Evolutionary conservation across 1,284 basidiomycete species (phyloP).

Genomic region (Sporisorium iseilematis-ciliati): DNA sequence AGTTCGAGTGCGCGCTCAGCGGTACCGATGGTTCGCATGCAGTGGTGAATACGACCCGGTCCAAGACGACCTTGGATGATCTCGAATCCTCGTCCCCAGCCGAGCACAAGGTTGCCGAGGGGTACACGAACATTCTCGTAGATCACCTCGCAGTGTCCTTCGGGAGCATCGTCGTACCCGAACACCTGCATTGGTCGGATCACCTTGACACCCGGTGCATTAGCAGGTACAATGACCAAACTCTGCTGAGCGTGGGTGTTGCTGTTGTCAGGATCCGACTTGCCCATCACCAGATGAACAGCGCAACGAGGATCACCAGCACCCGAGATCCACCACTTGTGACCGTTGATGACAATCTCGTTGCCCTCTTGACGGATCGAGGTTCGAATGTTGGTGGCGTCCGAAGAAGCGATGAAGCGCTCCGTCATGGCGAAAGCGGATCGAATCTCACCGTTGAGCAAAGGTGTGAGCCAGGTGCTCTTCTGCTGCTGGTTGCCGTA

Average conservation of each 20-base stretch:
- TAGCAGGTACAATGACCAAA: conserved; percentile 90
- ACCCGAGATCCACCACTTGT: conserved; percentile 99
- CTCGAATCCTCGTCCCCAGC: conserved; percentile 94
- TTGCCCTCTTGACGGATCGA: conserved; percentile 86
- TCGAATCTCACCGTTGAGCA: conserved; percentile 91
- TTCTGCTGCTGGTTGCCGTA: conserved; percentile 92
- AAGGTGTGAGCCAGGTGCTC: conserved; percentile 86
- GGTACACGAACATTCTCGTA: conserved; percentile 95
- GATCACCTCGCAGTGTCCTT: conserved; percentile 91
- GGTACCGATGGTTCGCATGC: conserved; percentile 92
- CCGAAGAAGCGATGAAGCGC: conserved; percentile 81
- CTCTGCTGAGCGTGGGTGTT: conserved; percentile 86
- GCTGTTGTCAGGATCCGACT: conserved; percentile 82
- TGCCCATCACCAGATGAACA: conserved; percentile 93
- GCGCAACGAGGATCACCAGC: conserved; percentile 92
- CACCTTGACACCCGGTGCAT: conserved; percentile 86
- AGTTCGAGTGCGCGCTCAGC: conserved; percentile 87
- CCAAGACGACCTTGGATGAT: conserved; percentile 98
- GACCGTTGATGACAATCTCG: conserved; percentile 92
- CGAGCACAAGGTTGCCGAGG: conserved; percentile 83
- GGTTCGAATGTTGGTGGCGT: conserved; percentile 94
- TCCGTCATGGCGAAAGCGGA: conserved; percentile 74
- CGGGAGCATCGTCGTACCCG: conserved; percentile 70
- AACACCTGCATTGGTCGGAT: conserved; percentile 88
- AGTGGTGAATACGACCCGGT: conserved; percentile 93